Conservation (phyloP, 805 yeast genomes). For the fission yeast (Schizosaccharomyces pombe) region DNA sequence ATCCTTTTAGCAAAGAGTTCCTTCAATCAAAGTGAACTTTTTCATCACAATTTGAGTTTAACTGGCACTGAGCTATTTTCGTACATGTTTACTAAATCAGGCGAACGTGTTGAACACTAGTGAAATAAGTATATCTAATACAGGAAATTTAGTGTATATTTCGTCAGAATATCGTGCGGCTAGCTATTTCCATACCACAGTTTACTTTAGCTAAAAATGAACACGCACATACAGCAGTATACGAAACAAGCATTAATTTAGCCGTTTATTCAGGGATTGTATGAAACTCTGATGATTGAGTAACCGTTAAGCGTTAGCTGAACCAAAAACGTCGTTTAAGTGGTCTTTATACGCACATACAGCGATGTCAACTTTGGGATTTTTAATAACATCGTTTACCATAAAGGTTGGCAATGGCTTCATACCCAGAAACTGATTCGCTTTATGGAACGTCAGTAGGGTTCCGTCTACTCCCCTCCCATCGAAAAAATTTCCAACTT, state of each 20-base stretch:
- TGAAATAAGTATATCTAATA: too few species aligned
- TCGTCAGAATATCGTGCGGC: too few species aligned
- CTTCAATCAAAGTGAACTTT: too few species aligned
- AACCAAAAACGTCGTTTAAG: background rate
- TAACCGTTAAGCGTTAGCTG: background rate
- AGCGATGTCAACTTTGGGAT: background rate
- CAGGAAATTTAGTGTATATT: too few species aligned
- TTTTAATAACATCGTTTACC: background rate
- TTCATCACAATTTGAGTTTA: too few species aligned
- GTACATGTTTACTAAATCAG: too few species aligned
- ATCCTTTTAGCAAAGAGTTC: constrained; percentile 14
- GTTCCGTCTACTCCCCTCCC: background rate
- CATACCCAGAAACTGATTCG: background rate
- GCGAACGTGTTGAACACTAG: too few species aligned
- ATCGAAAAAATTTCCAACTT: background rate
- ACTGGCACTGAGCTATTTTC: too few species aligned
- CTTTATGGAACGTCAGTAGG: background rate
- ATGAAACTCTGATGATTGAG: too few species aligned
- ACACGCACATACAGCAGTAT: too few species aligned
- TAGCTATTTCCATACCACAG: too few species aligned
- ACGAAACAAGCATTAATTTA: background rate
- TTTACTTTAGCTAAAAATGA: too few species aligned
- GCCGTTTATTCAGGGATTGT: background rate
- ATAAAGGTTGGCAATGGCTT: background rate
- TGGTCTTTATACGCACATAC: background rate